Evolutionary conservation across 2,329 filamentous ascomycete species (phyloP), one percentile per base, ranked within the genome.

Genomic region (Pseudogymnoascus sp.): DNA sequence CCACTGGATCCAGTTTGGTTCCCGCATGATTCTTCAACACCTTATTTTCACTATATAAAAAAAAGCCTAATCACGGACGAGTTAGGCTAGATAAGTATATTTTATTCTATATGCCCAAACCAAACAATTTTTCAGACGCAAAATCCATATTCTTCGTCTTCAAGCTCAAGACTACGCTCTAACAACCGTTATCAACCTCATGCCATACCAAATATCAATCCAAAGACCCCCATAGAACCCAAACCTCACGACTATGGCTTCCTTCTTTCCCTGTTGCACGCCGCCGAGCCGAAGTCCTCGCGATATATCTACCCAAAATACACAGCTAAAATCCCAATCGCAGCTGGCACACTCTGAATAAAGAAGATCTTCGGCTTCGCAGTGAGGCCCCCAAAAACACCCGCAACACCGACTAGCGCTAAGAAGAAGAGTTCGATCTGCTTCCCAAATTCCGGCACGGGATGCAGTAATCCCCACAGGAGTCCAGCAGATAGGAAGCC

Each of bases 401-500:
- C 80, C 0, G 79, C 80, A 35, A 78, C 74, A 33, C 71, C 66
- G 28, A 82, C 75, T 61, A 76, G 79, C 1, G 75, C 73, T 22
- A 78, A 71, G 71, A 81, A 81, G 67, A 82, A 82, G n/a, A 79
- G 64, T 41, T 73, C 71, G 58, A 82, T 72, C 70, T 82, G 77
- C 3, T 61, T 66, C 14, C 73, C 75, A 63, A 82, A 76, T 38
- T 71, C 75, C 5, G 71, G 61, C 5, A 74, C 72, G 0, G 79
- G 78, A 66, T 82, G 79, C 3, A 72, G n/a, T n/a, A 81, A 65
- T 2, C 76, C 75, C 80, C 80, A 82, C 25, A 72, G 63, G 1
- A 82, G 69, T 0, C 80, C 80, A 1, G 79, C 79, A 2, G 79
- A 76, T n/a, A 82, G 72, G 62, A 82, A 80, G 42, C 80, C 79